Base-by-base conservation (phyloP, 140 eudicot species). In the Oenanthe javanica region DNA sequence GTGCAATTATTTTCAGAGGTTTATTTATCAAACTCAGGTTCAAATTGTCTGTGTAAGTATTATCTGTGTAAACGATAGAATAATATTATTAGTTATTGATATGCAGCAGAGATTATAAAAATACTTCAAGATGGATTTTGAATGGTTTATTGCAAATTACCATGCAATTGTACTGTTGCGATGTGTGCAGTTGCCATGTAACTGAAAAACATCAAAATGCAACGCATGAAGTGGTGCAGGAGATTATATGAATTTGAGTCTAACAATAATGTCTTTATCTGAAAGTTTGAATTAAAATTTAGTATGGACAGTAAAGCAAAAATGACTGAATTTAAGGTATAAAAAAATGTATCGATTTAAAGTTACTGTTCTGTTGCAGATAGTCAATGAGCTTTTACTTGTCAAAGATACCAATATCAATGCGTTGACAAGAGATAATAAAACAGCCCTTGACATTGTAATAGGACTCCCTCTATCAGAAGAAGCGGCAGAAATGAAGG, bases 381-480 rank as follows among this genome's bases (percentile, higher is more conserved):
- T 92, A 72, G 91, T 90, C 52, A 83, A 83, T 23, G 91, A 88
- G 86, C 77, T 92, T 16, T 70, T 90, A 55, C 77, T 71, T 38
- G 86, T 90, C 19, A 90, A 80, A 19, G 95, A 90, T 71, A 90
- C 90, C 67, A 86, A 90, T 81, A 90, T 92, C 64, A 92, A 90
- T 79, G 97, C 95, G 0, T 76, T 92, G 63, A 86, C 90, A 25
- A 80, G 95, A 84, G 97, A 90, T 48, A 86, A 84, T 59, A 92
- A 88, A 86, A 92, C 95, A 7, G 87, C 97, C n/a, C 87, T 90
- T 6, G 96, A 90, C 83, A 89, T 90, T 42, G 92, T 89, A 21
- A 82, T 79, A 51, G 92, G 81, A 5, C 93, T 91, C 64, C 91
- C 93, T 16, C 81, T 88, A 19, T 93, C 98, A 0, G 93, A 89